These are phyloP conservation scores for Filobasidium uniguttulatum DNA, from an alignment of 1,284 basidiomycete genomes.

Conservation along the genomic window DNA sequence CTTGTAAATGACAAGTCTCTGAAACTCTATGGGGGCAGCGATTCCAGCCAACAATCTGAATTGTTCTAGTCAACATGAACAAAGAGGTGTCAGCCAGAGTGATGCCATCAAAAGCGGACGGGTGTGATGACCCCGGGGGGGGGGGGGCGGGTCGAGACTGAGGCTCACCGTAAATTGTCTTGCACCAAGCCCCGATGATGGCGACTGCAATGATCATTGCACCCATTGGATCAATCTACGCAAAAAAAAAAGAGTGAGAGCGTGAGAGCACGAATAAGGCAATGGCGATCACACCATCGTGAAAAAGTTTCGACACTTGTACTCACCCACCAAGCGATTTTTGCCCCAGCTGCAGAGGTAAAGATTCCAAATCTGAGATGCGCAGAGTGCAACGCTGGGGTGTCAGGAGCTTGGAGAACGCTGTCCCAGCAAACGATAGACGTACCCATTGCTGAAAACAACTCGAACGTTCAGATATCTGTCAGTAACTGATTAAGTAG, in stretches of 20 bases:
- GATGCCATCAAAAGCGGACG: too few species aligned
- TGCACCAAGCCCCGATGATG: conserved; percentile 67
- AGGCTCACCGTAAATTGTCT: conserved; percentile 48
- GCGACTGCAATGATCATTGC: conserved; percentile 53
- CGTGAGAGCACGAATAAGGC: not conserved
- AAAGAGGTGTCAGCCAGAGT: too few species aligned
- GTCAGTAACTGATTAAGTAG: too few species aligned
- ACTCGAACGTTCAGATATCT: too few species aligned
- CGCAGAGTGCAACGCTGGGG: conserved; percentile 17
- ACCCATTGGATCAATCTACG: conserved; percentile 33
- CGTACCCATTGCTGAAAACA: conserved; percentile 10
- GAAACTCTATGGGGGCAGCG: conserved; percentile 77
- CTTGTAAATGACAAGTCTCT: conserved; percentile 86
- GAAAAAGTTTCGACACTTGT: not conserved
- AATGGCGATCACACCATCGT: not conserved
- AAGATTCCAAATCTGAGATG: conserved; percentile 58
- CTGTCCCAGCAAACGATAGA: not conserved
- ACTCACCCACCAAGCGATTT: conserved; percentile 40
- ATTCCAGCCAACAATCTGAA: conserved; percentile 82
- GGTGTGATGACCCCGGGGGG: not conserved
- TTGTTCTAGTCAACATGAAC: conserved; percentile 39
- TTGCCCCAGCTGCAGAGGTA: conserved; percentile 81
- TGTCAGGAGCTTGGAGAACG: conserved; percentile 13
- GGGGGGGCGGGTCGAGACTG: not conserved
- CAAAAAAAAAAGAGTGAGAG: not conserved